Evolutionary conservation across 2,329 filamentous ascomycete species (phyloP).

Genomic region (Neofusicoccum laricinum): DNA sequence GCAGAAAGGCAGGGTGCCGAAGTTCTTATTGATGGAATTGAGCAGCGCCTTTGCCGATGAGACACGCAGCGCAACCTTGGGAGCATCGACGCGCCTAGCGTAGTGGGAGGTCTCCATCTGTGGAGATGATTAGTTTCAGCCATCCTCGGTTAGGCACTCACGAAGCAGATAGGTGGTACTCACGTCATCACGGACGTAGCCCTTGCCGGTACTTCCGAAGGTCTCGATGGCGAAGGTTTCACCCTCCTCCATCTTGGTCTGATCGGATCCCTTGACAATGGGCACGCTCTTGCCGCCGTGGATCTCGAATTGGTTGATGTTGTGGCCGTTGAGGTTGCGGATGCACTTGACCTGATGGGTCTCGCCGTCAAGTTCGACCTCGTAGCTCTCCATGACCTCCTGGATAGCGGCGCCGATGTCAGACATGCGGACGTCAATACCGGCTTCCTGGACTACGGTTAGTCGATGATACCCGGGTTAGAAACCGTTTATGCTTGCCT

Average conservation of each 20-base stretch:
- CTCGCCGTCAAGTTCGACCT: conserved; percentile 76
- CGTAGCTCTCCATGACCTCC: conserved; percentile 91
- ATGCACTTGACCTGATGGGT: conserved; percentile 81
- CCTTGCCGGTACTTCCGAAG: conserved; percentile 89
- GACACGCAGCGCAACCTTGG: conserved; percentile 72
- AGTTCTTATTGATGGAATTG: conserved; percentile 93
- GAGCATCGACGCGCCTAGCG: conserved; percentile 68
- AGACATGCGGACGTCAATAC: conserved; percentile 85
- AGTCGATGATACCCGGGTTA: neutral
- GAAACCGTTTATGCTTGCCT: conserved; percentile 35
- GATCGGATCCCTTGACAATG: conserved; percentile 83
- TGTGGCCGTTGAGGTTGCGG: conserved; percentile 84
- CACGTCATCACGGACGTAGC: conserved; percentile 75
- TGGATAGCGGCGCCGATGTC: conserved; percentile 83
- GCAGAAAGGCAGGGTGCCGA: conserved; percentile 88
- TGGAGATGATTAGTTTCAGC: neutral
- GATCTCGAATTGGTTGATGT: conserved; percentile 84
- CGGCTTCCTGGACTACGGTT: conserved; percentile 61
- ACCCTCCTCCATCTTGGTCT: conserved; percentile 96
- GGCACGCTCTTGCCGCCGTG: conserved; percentile 92
- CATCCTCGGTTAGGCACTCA: neutral
- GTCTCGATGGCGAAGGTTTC: conserved; percentile 96
- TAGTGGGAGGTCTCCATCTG: conserved; percentile 80
- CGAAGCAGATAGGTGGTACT: conserved; percentile 46
- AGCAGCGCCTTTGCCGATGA: conserved; percentile 82